Percentiles rank a stretch among this genome's conserved stretches.
These are phyloP conservation scores for Aspergillus indologenus DNA, from an alignment of 495 filamentous ascomycete genomes.

Conservation along the genomic window DNA sequence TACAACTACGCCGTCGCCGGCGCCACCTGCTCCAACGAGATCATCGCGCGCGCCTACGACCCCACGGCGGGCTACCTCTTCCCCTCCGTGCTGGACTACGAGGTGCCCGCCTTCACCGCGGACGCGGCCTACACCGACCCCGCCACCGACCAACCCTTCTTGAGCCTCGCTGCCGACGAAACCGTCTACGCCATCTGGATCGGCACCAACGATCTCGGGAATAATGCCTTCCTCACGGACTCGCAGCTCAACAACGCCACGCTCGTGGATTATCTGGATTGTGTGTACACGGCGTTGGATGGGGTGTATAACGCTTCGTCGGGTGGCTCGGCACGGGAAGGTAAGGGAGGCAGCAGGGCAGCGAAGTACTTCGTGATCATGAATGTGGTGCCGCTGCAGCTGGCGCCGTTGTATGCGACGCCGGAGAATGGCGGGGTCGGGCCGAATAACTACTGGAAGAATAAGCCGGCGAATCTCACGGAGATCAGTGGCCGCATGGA, in stretches of 20 bases:
- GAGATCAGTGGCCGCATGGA: constrained; percentile 57
- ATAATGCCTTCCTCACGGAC: constrained; percentile 59
- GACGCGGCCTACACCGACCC: constrained; percentile 47
- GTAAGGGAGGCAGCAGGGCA: constrained; percentile 41
- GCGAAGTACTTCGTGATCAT: constrained; percentile 65
- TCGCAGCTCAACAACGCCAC: constrained; percentile 55
- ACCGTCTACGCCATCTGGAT: constrained; percentile 76
- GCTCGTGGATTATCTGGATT: constrained; percentile 60
- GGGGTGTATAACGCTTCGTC: constrained; percentile 53
- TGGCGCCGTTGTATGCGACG: constrained; percentile 57
- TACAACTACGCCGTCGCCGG: constrained; percentile 72
- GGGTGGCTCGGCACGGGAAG: too few species aligned
- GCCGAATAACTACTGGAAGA: constrained; percentile 55
- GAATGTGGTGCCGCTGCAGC: constrained; percentile 61
- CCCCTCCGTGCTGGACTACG: constrained; percentile 63
- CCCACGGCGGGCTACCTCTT: constrained; percentile 32
- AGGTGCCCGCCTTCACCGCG: constrained; percentile 65
- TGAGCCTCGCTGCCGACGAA: constrained; percentile 48
- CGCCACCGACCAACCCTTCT: constrained; percentile 42
- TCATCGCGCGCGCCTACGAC: constrained; percentile 52
- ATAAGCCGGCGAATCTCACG: constrained; percentile 58
- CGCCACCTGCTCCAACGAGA: constrained; percentile 65
- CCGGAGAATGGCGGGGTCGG: constrained; percentile 47
- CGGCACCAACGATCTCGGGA: constrained; percentile 73
- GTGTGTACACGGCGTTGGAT: constrained; percentile 59